Evolutionary conservation across 371 early-diverging fungal genomes (phyloP).

Genomic region (Rhizopus arrhizus): DNA sequence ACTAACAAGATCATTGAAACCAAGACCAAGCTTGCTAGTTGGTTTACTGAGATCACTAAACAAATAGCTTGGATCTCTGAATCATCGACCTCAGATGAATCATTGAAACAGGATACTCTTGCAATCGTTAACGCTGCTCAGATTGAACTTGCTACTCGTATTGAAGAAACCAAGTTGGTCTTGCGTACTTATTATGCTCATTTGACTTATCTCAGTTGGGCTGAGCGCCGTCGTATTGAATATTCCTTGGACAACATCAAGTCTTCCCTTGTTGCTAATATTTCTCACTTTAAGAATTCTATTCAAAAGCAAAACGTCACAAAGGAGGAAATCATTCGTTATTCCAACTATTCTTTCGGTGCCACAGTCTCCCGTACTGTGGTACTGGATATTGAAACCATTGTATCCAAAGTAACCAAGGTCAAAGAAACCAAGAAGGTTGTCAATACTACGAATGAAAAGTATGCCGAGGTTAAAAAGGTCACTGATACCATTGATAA

Average conservation of each 20-base stretch:
- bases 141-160: slow-evolving; percentile 26
- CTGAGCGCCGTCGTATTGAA: slow-evolving; percentile 33
- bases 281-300: slow-evolving; percentile 53
- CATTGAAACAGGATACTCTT: slow-evolving; percentile 20
- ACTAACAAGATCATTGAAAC: slow-evolving; percentile 28
- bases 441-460: slow-evolving; percentile 15
- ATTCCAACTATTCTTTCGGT: slow-evolving; percentile 58
- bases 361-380: slow-evolving; percentile 22
- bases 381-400: slow-evolving; percentile 20
- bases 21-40: slow-evolving; percentile 29
- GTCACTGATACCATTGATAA: slow-evolving; percentile 4
- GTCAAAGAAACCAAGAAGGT: slow-evolving; percentile 18
- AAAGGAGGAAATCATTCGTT: slow-evolving; percentile 74
- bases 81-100: slow-evolving; percentile 9
- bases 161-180: slow-evolving; percentile 34
- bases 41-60: slow-evolving; percentile 32
- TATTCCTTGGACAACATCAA: slow-evolving; percentile 30
- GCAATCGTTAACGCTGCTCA: slow-evolving; percentile 36
- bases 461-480: slow-evolving; percentile 15
- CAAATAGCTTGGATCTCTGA: slow-evolving; percentile 28
- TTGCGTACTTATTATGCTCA: slow-evolving; percentile 34
- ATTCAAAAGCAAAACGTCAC: slow-evolving; percentile 67
- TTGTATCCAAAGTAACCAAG: slow-evolving; percentile 22
- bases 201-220: slow-evolving; percentile 32
- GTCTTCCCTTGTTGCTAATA: slow-evolving; percentile 25